Base-by-base conservation (phyloP, 177 flowering plant species). In the Vitis hybrid region DNA sequence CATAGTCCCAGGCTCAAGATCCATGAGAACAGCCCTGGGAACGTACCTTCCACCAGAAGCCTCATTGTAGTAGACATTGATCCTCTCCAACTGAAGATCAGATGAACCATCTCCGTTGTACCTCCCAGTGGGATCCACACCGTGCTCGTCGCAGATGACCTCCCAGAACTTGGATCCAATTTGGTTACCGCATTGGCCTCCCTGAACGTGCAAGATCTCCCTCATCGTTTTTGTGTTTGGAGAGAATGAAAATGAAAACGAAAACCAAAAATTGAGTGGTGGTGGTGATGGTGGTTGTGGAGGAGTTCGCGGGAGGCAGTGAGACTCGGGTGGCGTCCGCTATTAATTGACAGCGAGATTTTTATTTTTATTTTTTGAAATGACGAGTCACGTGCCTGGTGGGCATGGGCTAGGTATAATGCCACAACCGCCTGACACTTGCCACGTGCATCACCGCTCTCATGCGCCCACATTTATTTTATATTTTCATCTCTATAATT, bases 1-100 rank as follows among this genome's bases (percentile, higher is more conserved):
- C 96, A 91, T 91, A 56, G 96, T 91, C 2, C 96, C 96, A 0
- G 96, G 96, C 69, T 91, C 96, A n/a, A 91, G 91, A 85, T 91
- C 96, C 96, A 91, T 89, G 65, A 90, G 88, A 6, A 90, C 93
- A 12, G 96, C 93, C n/a, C 96, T 68, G 1, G 96, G 96, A 3
- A 91, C 96, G 76, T 86, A 91, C 56, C 93, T 26, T 0, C 96
- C 92, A 7, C 89, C 93, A 4, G 88, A 83, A 13, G 96, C 96
- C 74, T 91, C 96, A 40, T 91, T 91, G 84, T 79, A 91, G 62
- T 91, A 91, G 11, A 91, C 96, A 76, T 91, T 91, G 79, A 91
- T 86, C 52, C 96, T 66, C 74, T 91, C 96, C 14, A 91, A 76
- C 66, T 88, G 91, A 12, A 82, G 80, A 76, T 84, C 90, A 2